Percentiles rank a stretch among this genome's conserved stretches.
Evolutionary conservation across 2,329 filamentous ascomycete species (phyloP).

Genomic region (Pleomassaria siparia): DNA sequence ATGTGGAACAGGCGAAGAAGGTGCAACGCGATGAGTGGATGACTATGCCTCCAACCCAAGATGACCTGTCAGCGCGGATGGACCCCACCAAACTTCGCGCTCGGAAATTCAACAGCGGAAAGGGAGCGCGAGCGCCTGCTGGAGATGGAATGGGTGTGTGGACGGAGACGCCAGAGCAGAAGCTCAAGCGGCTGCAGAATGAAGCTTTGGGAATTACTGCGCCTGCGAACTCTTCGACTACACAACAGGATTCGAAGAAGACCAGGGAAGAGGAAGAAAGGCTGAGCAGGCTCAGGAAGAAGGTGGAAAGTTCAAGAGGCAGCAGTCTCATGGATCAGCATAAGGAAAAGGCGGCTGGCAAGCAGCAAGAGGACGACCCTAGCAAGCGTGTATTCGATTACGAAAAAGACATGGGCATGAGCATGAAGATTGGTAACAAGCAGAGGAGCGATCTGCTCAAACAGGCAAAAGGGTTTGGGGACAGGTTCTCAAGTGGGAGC

Average conservation of each 20-base stretch:
- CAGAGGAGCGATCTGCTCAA: conserved; percentile 78
- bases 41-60: conserved; percentile 53
- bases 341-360: conserved; percentile 50
- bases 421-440: conserved; percentile 68
- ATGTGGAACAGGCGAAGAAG: conserved; percentile 41
- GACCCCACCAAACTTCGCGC: conserved; percentile 83
- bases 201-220: conserved; percentile 74
- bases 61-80: conserved; percentile 59
- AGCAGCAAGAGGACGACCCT: conserved; percentile 81
- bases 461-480: conserved; percentile 78
- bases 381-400: conserved; percentile 85
- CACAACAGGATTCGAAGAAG: conserved; percentile 30
- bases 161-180: conserved; percentile 91
- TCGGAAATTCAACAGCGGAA: conserved; percentile 78
- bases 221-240: conserved; percentile 33
- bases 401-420: conserved; percentile 89
- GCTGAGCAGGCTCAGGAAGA: conserved; percentile 57
- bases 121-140: conserved; percentile 52
- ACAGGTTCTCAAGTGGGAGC: conserved; percentile 74
- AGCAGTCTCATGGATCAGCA: conserved; percentile 52
- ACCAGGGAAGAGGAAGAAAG: conserved; percentile 49
- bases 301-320: conserved; percentile 49
- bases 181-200: conserved; percentile 76
- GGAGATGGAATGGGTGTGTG: conserved; percentile 65
- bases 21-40: conserved; percentile 72